Evolutionary conservation across 768 basidiomycete genomes (phyloP), one percentile per base, ranked within the genome.

Genomic region (Bullera alba): DNA sequence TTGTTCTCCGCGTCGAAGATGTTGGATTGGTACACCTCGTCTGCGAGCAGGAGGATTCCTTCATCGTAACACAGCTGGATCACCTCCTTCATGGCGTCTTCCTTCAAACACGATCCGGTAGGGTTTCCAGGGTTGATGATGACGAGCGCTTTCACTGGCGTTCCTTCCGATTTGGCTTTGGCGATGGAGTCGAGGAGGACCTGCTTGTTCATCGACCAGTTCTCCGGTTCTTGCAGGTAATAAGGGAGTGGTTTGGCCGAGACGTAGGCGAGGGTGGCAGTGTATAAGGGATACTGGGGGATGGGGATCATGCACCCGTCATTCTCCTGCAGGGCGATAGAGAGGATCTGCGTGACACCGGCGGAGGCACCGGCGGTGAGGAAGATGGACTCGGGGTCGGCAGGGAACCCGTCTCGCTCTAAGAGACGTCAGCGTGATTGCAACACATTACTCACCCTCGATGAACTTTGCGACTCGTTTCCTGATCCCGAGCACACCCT

Each of bases 111-210:
- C 3, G 84, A 81, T 35, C 93, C 95, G 0, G 95, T 97, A 19
- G 95, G 93, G 75, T 97, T 99, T 21, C 93, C 93, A 0, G 93
- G 93, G 76, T 99, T 99, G 78, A 99, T 97, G 64, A 99, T 81
- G 55, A 97, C 93, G 50, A 99, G 80, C 4, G 85, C 90, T 62
- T 85, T 89, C 43, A 88, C 78, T 4, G 74, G 72, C 25, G 80
- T 76, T 57, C 83, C 83, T 16, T 83, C 79, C 51, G 75, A 74
- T 25, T 77, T 74, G 1, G 86, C 86, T 29, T 82, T 79, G 14
- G 79, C 75, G 54, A 97, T 76, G 4, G 86, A 81, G 0, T 75
- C 73, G 54, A 81, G 77, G 60, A 97, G 81, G 44, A 82, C 80
- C 8, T 74, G 67, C 34, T 82, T 76, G 41, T 84, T 83, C 16